Evolutionary conservation across 192 early-diverging fungal genomes (phyloP), one percentile per base, ranked within the genome.

Genomic region (Umbelopsis isabellina): DNA sequence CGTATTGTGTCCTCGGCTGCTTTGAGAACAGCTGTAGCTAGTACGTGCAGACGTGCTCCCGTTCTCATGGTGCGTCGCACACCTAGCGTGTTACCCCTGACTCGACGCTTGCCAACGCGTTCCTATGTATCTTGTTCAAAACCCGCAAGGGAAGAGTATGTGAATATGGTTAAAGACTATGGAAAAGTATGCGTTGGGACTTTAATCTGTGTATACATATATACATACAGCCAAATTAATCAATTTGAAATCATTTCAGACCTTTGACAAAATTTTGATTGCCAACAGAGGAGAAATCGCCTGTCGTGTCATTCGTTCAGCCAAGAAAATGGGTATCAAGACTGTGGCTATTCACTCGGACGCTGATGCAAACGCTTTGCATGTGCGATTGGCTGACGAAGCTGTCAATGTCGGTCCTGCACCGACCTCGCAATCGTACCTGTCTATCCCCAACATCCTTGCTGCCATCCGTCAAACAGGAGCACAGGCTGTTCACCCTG

Each of bases 281-380:
- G 95, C 96, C 46, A 98, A 98, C 85, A 89, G 96, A 55, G 96
- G 96, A 68, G 96, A 98, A 75, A 98, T 98, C 70, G 96, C 96
- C 0, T 89, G 88, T 78, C 93, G 96, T 58, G 91, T 98, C 70
- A 96, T 98, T 71, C 89, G 89, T 46, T 93, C 94, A 4, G 96
- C 96, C 48, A 86, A 87, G 67, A 94, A 92, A 74, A 92, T 98
- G 89, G 95, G 95, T 64, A 95, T 98, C 77, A 89, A 92, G 77
- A 97, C 96, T 3, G 95, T 98, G 0, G 94, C 96, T 9, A 87
- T 98, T 41, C 94, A 98, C 86, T 96, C 94, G 0, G 94, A 95
- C 75, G 91, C 92, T 22, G 96, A 98, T 82, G 91, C 87, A 41
- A 91, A 91, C 76, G 85, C 92, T 11, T 83, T 92, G 65, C 94